These are phyloP conservation scores for Cryptococcus hybrid DNA, from an alignment of 1,284 basidiomycete genomes.

Conservation along the genomic window DNA sequence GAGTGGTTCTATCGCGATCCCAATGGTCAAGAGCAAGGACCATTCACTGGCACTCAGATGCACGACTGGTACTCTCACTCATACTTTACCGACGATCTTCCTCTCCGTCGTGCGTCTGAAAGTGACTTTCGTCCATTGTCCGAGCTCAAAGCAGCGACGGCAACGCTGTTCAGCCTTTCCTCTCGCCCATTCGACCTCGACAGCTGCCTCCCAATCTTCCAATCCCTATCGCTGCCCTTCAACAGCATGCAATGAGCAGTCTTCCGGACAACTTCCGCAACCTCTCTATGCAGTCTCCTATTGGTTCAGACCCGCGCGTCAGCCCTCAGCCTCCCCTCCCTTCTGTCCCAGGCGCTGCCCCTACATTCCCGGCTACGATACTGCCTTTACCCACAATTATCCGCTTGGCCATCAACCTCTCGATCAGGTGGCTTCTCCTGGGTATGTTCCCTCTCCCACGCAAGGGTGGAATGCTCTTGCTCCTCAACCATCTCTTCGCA, in stretches of 20 bases:
- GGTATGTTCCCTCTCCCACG: slow-evolving; percentile 14
- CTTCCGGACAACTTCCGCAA: slow-evolving; percentile 35
- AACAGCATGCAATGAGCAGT: slow-evolving; percentile 16
- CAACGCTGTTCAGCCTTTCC: slow-evolving; percentile 47
- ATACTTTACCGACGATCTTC: slow-evolving; percentile 83
- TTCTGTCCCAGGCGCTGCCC: slow-evolving; percentile 2
- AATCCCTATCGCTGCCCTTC: slow-evolving; percentile 30
- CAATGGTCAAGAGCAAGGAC: slow-evolving; percentile 84
- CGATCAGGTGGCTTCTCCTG: slow-evolving; percentile 11
- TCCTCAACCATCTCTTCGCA: slow-evolving; percentile 8
- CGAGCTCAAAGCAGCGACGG: slow-evolving; percentile 44
- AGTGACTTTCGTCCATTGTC: slow-evolving; percentile 46
- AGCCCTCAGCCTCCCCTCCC: slow-evolving; percentile 8
- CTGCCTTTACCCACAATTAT: slow-evolving; percentile 10
- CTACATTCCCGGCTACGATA: slow-evolving; percentile 11
- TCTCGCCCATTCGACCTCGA: slow-evolving; percentile 39
- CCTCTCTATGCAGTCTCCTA: slow-evolving; percentile 22
- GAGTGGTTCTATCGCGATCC: slow-evolving; percentile 94
- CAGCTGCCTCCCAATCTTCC: slow-evolving; percentile 43
- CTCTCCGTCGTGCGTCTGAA: slow-evolving; percentile 68
- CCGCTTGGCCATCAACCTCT: slow-evolving; percentile 11
- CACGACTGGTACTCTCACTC: slow-evolving; percentile 93
- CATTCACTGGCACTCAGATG: slow-evolving; percentile 88
- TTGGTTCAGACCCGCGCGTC: slow-evolving; percentile 10
- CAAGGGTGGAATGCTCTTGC: slow-evolving; percentile 12